These are phyloP conservation scores for Apiospora koreana DNA, from an alignment of 2,329 filamentous ascomycete species.

Conservation along the genomic window DNA sequence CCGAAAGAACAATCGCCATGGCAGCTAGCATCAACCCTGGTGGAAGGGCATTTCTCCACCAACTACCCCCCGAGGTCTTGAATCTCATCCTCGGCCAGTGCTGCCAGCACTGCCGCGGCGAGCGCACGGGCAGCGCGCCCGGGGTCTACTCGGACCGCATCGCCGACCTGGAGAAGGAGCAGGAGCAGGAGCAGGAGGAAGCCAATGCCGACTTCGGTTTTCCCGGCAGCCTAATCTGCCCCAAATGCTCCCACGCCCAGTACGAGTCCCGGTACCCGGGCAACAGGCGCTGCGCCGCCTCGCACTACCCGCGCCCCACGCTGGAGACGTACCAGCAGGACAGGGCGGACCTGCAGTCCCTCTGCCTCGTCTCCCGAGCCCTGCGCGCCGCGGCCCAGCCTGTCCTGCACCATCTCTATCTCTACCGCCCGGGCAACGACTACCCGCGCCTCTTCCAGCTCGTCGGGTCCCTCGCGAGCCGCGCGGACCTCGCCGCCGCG, in stretches of 20 bases:
- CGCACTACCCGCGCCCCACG: not conserved
- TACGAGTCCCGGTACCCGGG: not conserved
- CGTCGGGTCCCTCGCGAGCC: not conserved
- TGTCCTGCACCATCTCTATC: not conserved
- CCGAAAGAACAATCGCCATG: not conserved
- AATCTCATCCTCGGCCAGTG: not conserved
- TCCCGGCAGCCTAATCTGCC: too few relatives aligned
- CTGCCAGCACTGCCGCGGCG: not conserved
- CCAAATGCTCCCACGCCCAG: too few relatives aligned
- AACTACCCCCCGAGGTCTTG: not conserved
- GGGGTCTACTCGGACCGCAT: not conserved
- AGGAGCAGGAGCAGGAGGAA: too few relatives aligned
- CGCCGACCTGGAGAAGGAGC: not conserved
- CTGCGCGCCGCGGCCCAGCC: not conserved
- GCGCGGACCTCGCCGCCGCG: not conserved
- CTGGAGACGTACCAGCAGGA: not conserved
- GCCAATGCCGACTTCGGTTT: too few relatives aligned
- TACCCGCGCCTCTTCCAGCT: not conserved
- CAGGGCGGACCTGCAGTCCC: not conserved
- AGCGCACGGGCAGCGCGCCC: not conserved
- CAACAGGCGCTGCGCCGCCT: not conserved
- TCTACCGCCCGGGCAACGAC: not conserved
- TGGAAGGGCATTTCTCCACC: not conserved
- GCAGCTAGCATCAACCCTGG: not conserved
- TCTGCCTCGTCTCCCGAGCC: not conserved